Evolutionary conservation across 2,329 filamentous ascomycete species (phyloP).

Genomic region (Aplosporella prunicola): DNA sequence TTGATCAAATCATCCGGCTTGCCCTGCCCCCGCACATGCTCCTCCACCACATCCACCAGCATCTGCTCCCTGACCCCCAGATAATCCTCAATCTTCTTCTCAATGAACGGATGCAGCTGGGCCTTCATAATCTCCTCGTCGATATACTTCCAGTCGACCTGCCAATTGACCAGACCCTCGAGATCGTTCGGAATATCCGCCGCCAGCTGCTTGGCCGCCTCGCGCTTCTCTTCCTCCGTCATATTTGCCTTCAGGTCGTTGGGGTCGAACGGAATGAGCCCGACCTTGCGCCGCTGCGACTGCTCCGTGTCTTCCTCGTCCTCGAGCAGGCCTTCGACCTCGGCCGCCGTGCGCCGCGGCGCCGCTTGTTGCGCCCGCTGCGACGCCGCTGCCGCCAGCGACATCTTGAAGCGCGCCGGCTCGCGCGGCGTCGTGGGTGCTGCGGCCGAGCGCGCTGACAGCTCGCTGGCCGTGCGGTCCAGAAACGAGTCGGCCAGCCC

Average conservation of each 20-base stretch:
- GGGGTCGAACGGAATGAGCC: conserved; percentile 36
- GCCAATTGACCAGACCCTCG: conserved; percentile 82
- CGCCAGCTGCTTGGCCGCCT: conserved; percentile 72
- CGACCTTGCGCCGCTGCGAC: conserved; percentile 55
- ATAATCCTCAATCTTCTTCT: conserved; percentile 97
- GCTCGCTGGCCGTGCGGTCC: conserved; percentile 72
- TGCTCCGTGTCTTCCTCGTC: conserved; percentile 73
- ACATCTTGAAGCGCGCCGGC: conserved; percentile 82
- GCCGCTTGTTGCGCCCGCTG: conserved; percentile 56
- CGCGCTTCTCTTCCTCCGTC: conserved; percentile 77
- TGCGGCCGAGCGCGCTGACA: conserved; percentile 42
- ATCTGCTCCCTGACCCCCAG: conserved; percentile 94
- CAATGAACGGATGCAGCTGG: conserved; percentile 86
- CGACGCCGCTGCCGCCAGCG: conserved; percentile 74
- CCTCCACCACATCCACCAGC: conserved; percentile 84
- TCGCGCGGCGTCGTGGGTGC: conserved; percentile 37
- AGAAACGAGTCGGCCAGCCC: conserved; percentile 89
- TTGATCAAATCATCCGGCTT: conserved; percentile 73
- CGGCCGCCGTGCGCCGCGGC: conserved; percentile 70
- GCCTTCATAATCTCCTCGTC: conserved; percentile 72
- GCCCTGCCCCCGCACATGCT: conserved; percentile 67
- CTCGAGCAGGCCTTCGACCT: conserved; percentile 88
- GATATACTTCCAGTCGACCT: conserved; percentile 85
- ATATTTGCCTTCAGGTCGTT: conserved; percentile 39
- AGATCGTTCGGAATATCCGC: conserved; percentile 83